Evolutionary conservation across 371 early-diverging fungal genomes (phyloP).

Genomic region (Mucor piriformis): DNA sequence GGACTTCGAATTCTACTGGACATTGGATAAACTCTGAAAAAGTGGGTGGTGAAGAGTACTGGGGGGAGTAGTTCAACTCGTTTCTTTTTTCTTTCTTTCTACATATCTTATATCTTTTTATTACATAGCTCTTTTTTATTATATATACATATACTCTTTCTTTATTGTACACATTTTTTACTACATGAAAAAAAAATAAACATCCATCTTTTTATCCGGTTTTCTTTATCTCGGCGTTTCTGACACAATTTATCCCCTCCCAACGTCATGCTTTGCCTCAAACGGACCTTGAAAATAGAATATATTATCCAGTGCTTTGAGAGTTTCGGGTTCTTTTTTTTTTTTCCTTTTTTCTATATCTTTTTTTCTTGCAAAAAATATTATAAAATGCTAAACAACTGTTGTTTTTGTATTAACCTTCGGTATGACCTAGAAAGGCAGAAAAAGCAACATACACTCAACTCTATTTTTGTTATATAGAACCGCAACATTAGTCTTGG

Average conservation of each 20-base stretch:
- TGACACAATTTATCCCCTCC: not conserved
- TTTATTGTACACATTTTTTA: not conserved
- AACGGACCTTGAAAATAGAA: not conserved
- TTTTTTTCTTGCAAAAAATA: constrained; percentile 5
- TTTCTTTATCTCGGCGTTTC: not conserved
- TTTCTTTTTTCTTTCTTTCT: not conserved
- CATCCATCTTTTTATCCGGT: not conserved
- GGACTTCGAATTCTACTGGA: not conserved
- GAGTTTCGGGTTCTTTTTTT: not conserved
- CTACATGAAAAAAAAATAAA: not conserved
- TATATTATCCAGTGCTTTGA: not conserved
- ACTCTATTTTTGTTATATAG: constrained; percentile 16
- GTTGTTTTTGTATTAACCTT: constrained; percentile 47
- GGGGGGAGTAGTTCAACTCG: not conserved
- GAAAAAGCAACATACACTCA: not conserved
- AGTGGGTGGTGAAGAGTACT: constrained; percentile 16
- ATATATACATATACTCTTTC: not conserved
- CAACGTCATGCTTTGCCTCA: not conserved
- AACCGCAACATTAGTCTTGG: constrained; percentile 44
- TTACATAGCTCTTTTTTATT: not conserved
- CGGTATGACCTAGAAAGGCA: constrained; percentile 17
- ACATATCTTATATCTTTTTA: not conserved
- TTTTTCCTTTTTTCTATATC: constrained; percentile 4
- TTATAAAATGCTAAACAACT: constrained; percentile 34
- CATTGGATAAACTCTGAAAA: constrained; percentile 19